Percentiles rank a stretch among this genome's conserved stretches.
These are phyloP conservation scores for Penicillium sp. DNA, from an alignment of 2,329 filamentous ascomycete genomes.

Conservation along the genomic window DNA sequence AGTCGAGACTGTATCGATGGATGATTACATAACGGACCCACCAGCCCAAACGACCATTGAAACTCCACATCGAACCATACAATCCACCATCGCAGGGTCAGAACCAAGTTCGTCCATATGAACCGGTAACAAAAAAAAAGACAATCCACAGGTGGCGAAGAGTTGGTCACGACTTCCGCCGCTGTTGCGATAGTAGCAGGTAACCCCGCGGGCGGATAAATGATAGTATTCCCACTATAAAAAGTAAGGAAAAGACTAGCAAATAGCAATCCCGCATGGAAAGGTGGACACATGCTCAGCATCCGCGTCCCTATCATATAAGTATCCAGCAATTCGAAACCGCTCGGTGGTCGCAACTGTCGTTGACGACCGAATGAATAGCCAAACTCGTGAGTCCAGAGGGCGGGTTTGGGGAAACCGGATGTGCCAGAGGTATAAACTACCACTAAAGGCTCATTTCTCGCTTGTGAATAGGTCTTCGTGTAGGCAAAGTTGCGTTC, in stretches of 20 bases:
- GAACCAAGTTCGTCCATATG: not conserved
- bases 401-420: slow-evolving; percentile 16
- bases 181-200: not conserved
- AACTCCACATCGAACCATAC: not conserved
- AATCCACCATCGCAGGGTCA: not conserved
- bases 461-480: slow-evolving; percentile 4
- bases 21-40: not conserved
- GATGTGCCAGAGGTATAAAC: slow-evolving; percentile 19
- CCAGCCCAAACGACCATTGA: not conserved
- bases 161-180: not conserved
- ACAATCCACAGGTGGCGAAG: not conserved
- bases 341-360: not conserved
- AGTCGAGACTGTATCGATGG: not conserved
- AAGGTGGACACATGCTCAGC: not conserved
- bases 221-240: not conserved
- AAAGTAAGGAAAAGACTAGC: not conserved
- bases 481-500: slow-evolving; percentile 1
- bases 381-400: slow-evolving; percentile 8
- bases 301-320: not conserved
- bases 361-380: not conserved
- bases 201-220: not conserved
- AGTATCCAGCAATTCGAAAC: not conserved
- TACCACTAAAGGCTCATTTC: slow-evolving; percentile 7
- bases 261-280: not conserved
- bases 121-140: not conserved